These are phyloP conservation scores for Aegilops umbellulata DNA, from an alignment of 176 grass and related monocot species.

Conservation along the genomic window DNA sequence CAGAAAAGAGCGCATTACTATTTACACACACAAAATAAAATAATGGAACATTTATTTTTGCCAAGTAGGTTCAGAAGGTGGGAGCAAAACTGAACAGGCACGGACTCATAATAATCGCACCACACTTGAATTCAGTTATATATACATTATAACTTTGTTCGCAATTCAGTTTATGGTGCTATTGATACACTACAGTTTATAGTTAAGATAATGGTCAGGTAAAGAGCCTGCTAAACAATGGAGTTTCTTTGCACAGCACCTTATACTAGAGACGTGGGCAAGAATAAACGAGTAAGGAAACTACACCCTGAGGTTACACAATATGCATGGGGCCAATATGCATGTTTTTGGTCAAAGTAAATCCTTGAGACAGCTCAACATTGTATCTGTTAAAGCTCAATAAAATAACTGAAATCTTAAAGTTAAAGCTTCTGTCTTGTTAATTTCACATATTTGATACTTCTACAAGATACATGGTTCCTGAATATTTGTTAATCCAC, in stretches of 20 bases:
- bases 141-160: not conserved
- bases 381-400: not conserved
- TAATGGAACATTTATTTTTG: not conserved
- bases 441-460: not conserved
- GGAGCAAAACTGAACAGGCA: not conserved
- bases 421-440: not conserved
- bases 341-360: not conserved
- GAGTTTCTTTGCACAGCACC: not conserved
- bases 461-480: not conserved
- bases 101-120: not conserved
- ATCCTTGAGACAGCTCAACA: not conserved
- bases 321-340: not conserved
- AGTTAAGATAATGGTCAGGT: not conserved
- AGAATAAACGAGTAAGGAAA: not conserved
- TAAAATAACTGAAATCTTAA: not conserved
- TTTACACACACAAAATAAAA: constrained; percentile 4
- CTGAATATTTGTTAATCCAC: not conserved
- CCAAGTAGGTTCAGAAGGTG: constrained; percentile 11
- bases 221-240: not conserved
- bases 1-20: constrained; percentile 22
- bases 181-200: not conserved
- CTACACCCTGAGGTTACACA: not conserved
- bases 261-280: not conserved
- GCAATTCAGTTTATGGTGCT: not conserved
- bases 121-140: not conserved